These are phyloP conservation scores for Lycium ferocissimum DNA, from an alignment of 257 asterid species.

Conservation along the genomic window DNA sequence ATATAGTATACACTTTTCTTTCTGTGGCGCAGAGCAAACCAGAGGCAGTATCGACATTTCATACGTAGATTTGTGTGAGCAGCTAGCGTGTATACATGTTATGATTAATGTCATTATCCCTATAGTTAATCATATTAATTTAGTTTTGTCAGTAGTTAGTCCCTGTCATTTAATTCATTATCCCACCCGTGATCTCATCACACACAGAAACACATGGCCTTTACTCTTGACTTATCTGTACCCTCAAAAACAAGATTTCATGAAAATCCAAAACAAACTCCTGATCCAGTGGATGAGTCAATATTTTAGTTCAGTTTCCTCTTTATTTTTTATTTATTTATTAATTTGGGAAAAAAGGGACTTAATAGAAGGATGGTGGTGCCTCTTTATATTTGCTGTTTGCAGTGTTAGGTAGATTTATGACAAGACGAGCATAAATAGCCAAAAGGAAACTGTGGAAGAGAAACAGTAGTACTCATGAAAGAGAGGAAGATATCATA, in stretches of 20 bases:
- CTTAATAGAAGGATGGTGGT: not conserved
- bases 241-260: not conserved
- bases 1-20: not conserved
- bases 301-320: not conserved
- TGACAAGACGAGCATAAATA: constrained; percentile 27
- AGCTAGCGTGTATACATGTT: constrained; percentile 33
- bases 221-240: constrained; percentile 18
- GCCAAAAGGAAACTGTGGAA: constrained; percentile 39
- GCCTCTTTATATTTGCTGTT: not conserved
- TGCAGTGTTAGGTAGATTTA: not conserved
- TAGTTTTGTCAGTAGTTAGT: constrained; percentile 54
- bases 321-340: not conserved
- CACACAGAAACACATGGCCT: constrained; percentile 35
- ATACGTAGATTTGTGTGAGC: constrained; percentile 20
- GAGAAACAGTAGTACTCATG: constrained; percentile 20
- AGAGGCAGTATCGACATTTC: constrained; percentile 17
- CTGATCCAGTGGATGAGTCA: not conserved
- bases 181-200: constrained; percentile 49
- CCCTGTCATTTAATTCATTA: constrained; percentile 53
- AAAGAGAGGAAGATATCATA: constrained; percentile 34
- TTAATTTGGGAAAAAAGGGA: not conserved
- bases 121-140: constrained; percentile 38
- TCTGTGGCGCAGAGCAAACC: not conserved
- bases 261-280: constrained; percentile 1
- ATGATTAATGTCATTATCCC: constrained; percentile 60